phyloP scores from a whole-genome alignment of 345 rosid genomes.

The Eucalyptus curtisii region DNA sequence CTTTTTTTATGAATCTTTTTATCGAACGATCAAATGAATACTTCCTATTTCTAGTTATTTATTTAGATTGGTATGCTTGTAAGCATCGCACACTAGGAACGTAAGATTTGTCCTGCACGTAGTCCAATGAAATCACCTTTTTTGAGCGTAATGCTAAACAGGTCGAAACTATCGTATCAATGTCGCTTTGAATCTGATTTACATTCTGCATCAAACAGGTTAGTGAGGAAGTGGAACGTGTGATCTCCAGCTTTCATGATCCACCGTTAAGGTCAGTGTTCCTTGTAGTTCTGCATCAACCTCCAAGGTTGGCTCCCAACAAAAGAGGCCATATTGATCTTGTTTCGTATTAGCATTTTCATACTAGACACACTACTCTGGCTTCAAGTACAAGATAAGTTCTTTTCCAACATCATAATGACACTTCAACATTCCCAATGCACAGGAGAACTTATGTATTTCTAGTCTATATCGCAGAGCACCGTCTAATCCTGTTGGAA shows the following conservation, averaged over 20 bases:
- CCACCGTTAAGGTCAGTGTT: background rate
- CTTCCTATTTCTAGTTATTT: background rate
- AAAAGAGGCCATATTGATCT: background rate
- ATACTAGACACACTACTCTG: background rate
- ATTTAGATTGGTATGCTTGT: background rate
- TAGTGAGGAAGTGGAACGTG: background rate
- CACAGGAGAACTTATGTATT: background rate
- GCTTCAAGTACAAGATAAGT: background rate
- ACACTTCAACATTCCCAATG: background rate
- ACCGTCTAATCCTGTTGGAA: background rate
- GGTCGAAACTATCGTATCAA: background rate
- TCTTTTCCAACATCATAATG: background rate
- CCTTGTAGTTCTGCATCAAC: background rate
- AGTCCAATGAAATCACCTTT: background rate
- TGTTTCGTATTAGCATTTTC: background rate
- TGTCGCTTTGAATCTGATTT: background rate
- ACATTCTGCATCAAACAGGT: background rate
- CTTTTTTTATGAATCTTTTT: background rate
- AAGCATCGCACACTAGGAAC: background rate
- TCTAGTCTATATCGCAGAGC: background rate
- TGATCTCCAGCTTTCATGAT: background rate
- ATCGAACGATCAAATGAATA: background rate
- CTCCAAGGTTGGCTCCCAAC: background rate
- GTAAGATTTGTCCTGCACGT: background rate
- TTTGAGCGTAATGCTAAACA: background rate